These are phyloP conservation scores for Calonectria hongkongensis DNA, from an alignment of 2,329 filamentous ascomycete genomes.

Conservation along the genomic window DNA sequence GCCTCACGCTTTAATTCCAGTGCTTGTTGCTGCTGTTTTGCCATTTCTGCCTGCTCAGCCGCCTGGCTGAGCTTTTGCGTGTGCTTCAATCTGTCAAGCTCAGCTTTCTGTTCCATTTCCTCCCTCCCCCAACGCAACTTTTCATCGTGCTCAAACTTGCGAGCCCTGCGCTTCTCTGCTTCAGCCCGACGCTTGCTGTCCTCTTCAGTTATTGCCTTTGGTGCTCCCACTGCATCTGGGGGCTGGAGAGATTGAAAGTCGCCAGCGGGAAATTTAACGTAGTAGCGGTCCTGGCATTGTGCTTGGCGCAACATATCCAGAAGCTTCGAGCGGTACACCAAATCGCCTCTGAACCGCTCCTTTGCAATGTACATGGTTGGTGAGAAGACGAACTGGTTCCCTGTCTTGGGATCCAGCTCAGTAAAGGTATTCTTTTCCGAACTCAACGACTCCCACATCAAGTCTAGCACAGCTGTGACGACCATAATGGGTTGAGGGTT, in stretches of 20 bases:
- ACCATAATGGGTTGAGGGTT: conserved; percentile 24
- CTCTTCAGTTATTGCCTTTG: not conserved
- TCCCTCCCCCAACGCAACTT: not conserved
- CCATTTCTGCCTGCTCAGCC: not conserved
- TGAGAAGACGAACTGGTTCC: conserved; percentile 29
- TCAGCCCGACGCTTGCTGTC: not conserved
- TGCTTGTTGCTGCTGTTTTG: not conserved
- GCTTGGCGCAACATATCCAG: not conserved
- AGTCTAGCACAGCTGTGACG: conserved; percentile 26
- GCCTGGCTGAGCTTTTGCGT: too few species aligned
- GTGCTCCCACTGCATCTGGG: not conserved
- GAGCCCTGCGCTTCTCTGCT: not conserved
- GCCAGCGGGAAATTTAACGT: not conserved
- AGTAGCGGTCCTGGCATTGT: not conserved
- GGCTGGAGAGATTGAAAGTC: conserved; percentile 16
- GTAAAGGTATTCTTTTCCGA: conserved; percentile 25
- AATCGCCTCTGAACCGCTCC: not conserved
- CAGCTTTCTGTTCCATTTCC: not conserved
- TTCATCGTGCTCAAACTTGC: not conserved
- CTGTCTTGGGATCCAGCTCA: not conserved
- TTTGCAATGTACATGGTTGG: conserved; percentile 33
- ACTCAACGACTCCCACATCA: conserved; percentile 30
- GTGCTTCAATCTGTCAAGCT: not conserved
- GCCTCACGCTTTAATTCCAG: not conserved
- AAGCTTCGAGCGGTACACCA: not conserved